Percentiles rank a stretch among this genome's conserved stretches.
These are phyloP conservation scores for Dendrostoma leiphaemia DNA, from an alignment of 2,329 filamentous ascomycete genomes.

Conservation along the genomic window DNA sequence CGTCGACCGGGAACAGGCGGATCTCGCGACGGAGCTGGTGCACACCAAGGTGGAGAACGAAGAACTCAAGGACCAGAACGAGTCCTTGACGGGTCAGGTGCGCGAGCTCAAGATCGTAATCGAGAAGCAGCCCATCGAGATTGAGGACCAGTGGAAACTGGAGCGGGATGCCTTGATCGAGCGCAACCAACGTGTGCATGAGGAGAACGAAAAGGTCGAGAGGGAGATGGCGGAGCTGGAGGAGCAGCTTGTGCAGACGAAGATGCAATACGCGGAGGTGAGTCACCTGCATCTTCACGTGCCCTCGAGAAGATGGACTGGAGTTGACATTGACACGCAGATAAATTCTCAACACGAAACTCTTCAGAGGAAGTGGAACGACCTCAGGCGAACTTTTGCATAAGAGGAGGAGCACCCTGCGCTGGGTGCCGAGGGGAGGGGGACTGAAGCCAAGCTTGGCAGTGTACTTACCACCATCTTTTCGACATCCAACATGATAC, in stretches of 20 bases:
- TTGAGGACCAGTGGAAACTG: slow-evolving; percentile 75
- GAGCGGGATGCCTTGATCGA: slow-evolving; percentile 93
- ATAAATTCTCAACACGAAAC: slow-evolving; percentile 70
- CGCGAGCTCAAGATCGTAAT: slow-evolving; percentile 82
- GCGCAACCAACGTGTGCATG: slow-evolving; percentile 88
- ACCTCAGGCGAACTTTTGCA: slow-evolving; percentile 60
- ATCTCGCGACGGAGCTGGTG: slow-evolving; percentile 87
- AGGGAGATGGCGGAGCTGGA: slow-evolving; percentile 91
- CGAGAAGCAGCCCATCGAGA: slow-evolving; percentile 83
- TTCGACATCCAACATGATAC: neutral
- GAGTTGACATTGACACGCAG: slow-evolving; percentile 38
- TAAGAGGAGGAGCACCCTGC: neutral
- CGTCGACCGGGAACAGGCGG: slow-evolving; percentile 86
- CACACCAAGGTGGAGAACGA: slow-evolving; percentile 93
- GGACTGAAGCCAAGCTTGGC: neutral
- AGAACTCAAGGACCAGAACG: slow-evolving; percentile 83
- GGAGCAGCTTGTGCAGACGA: slow-evolving; percentile 85
- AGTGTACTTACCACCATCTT: neutral
- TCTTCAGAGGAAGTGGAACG: slow-evolving; percentile 73
- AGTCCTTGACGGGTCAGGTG: slow-evolving; percentile 81
- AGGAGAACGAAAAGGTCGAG: slow-evolving; percentile 84
- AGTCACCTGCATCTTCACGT: slow-evolving; percentile 39
- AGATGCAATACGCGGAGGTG: slow-evolving; percentile 95
- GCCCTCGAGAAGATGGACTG: neutral
- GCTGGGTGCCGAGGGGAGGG: neutral